phyloP scores from a whole-genome alignment of 768 basidiomycete species.

The Tylopilus rubrobrunneus region DNA sequence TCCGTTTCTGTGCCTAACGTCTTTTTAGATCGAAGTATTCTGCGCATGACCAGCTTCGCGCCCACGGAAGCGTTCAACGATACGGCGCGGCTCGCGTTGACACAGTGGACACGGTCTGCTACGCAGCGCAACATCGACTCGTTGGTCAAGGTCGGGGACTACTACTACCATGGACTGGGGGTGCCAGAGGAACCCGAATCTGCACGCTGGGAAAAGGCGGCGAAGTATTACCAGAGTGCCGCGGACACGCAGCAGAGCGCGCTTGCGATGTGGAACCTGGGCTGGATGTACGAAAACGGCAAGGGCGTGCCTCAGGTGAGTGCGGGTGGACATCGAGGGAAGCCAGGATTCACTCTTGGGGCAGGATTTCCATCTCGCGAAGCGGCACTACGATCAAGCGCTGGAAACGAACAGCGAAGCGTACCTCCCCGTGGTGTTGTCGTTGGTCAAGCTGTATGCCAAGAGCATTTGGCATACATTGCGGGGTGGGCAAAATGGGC shows the following conservation, averaged over 20 bases:
- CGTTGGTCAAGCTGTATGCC: conserved; percentile 75
- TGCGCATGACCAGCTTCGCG: conserved; percentile 65
- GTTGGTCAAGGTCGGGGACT: conserved; percentile 96
- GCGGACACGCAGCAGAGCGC: conserved; percentile 91
- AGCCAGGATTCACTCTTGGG: too few relatives aligned
- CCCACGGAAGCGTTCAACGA: conserved; percentile 74
- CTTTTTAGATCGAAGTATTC: conserved; percentile 59
- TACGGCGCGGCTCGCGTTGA: conserved; percentile 78
- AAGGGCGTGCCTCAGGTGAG: conserved; percentile 82
- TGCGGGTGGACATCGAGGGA: neutral
- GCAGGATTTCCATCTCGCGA: conserved; percentile 94
- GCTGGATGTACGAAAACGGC: conserved; percentile 99
- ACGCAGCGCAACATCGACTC: conserved; percentile 95
- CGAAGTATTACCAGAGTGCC: conserved; percentile 90
- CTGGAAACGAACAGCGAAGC: conserved; percentile 86
- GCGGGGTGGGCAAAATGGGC: conserved; percentile 63
- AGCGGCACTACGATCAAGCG: conserved; percentile 90
- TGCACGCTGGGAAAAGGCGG: conserved; percentile 81
- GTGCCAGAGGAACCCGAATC: conserved; percentile 64
- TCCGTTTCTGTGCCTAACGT: conserved; percentile 21
- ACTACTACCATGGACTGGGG: conserved; percentile 90
- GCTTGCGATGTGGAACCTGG: conserved; percentile 96
- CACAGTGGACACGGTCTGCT: conserved; percentile 93
- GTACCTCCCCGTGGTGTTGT: conserved; percentile 81
- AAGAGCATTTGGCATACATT: conserved; percentile 83